Base-by-base conservation (phyloP, 2,329 filamentous ascomycete genomes). In the Microcyclospora pomicola region DNA sequence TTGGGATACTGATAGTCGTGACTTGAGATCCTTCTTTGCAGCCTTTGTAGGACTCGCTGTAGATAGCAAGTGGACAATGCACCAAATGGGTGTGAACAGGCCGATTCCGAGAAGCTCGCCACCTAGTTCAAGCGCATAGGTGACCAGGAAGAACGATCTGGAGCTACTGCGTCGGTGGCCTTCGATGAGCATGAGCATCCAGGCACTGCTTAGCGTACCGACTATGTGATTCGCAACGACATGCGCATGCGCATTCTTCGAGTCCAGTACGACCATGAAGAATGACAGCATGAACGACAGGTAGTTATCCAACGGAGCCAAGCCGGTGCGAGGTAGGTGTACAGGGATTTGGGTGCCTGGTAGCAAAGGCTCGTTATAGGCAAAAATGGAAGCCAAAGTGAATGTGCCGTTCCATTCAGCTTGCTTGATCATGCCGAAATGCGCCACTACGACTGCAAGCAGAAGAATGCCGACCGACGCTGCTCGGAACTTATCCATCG, bases 61-160 rank as follows among this genome's bases (percentile, higher is more conserved):
- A 6, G 36, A 27, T 3, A 48, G 30, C 27, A 49, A 29, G 31
- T 48, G 46, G n/a, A 42, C 31, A 9, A 45, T 36, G 11, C 39
- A 42, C 47, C 47, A 49, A 19, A 49, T 40, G 7, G 43, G 43
- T 12, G 47, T 49, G 31, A 46, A 45, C 2, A 44, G 15, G 2
- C 47, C 47, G 15, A 49, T 49, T 6, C 47, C 47, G 4, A 49
- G 29, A 2, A 48, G 31, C 33, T 49, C 47, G 28, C 47, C 46
- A 42, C 47, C 41, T 12, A 49, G 13, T 12, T 48, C 47, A 12
- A 43, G 27, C 11, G 42, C 37, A 35, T 48, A 49, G 2, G 47
- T 49, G 14, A 33, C 36, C 5, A 41, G 28, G 28, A 44, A 44
- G 2, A 42, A 36, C 3, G 34, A 32, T 7, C 41, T 38, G n/a